A percentile compares a stretch with the other conserved stretches of the same genome.
Conservation (phyloP, 1,139 yeast genomes). For the Yamadazyma sp. region DNA sequence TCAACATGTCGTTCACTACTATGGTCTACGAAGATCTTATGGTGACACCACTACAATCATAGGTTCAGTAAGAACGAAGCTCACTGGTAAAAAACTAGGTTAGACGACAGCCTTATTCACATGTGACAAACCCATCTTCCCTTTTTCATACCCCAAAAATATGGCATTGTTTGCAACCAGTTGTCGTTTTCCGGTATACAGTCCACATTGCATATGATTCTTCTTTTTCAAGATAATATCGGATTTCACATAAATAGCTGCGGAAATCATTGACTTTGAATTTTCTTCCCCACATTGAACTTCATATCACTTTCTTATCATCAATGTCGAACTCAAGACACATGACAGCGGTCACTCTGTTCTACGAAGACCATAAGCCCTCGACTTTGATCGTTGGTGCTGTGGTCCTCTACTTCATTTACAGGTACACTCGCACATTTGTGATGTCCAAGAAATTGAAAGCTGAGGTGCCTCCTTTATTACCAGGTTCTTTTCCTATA, state of each 20-base stretch:
- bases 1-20: conserved; percentile 24
- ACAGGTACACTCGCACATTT: conserved; percentile 4
- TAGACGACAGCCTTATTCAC: not conserved
- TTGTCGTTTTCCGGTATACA: too few species aligned
- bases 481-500: conserved; percentile 15
- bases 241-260: too few species aligned
- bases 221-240: too few species aligned
- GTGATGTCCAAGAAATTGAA: conserved; percentile 13
- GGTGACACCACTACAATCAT: not conserved
- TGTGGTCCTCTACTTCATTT: not conserved
- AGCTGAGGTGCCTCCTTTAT: conserved; percentile 16
- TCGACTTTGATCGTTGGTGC: not conserved
- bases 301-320: too few species aligned
- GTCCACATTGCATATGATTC: too few species aligned
- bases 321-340: too few species aligned
- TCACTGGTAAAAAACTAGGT: not conserved
- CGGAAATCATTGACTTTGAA: too few species aligned
- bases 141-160: too few species aligned
- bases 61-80: too few species aligned
- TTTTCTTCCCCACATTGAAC: too few species aligned
- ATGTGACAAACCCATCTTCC: not conserved
- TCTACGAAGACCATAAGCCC: not conserved
- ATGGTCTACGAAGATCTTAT: conserved; percentile 1
- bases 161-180: too few species aligned
- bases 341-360: not conserved